Evolutionary conservation across 176 grass and related monocot species (phyloP), one percentile per base, ranked within the genome.

Genomic region (Aegilops speltoides): DNA sequence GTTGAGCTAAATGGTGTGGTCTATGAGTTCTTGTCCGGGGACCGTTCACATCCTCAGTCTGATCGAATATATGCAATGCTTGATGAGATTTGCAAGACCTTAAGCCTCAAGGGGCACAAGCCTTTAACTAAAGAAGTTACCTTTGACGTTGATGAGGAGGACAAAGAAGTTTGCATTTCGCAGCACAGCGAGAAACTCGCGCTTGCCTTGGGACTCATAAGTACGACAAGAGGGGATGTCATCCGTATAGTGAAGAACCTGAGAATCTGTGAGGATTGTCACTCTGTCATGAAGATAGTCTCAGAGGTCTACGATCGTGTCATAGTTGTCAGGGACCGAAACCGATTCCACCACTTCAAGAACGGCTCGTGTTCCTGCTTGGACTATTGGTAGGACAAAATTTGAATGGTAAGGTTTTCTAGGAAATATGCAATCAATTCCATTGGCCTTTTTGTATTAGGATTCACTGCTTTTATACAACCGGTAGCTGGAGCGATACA

Each of bases 311-410:
- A 79, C 24, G 84, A 83, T 66, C 79, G 84, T 19, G 37, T 66
- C 14, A 83, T 90, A 74, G 68, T 86, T 78, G 84, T 90, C 50
- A 87, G 89, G 22, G 89, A 90, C 15, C 79, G 89, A 22, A 90
- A 86, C 73, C 63, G 79, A 2, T 90, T 90, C 73, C 84, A 86
- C 79, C 89, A 90, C 73, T 90, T 90, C 45, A 87, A 83, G 74
- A 86, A 79, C 2, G 89, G 89, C 32, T 86, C 89, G 29, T 90
- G 79, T 70, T 86, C 88, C 26, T 90, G 88, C 38, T 66, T 56
- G 20, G 83, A 90, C 26, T 90, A 86, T 73, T 86, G 83, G 83
- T 90, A 87, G 85, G 76, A 34, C n/a, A 64, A 87, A 62, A 61
- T 33, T 0, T 0, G 17, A 31, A 45, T 64, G 33, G 38, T 32